Conservation (phyloP, 345 rosid genomes). For the Noccaea caerulescens region DNA sequence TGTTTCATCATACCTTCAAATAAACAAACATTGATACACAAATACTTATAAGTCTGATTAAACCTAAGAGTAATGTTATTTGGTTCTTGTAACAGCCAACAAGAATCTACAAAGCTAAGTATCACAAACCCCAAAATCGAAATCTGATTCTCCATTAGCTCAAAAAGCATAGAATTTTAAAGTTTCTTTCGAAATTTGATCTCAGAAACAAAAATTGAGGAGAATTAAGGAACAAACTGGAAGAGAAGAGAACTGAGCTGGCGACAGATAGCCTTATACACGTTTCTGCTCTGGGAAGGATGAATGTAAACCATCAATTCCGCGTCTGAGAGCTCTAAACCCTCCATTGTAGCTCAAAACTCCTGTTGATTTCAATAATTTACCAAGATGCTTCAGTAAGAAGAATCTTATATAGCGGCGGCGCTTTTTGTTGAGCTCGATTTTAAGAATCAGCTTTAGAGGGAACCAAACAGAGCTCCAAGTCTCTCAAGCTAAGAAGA, state of each 20-base stretch:
- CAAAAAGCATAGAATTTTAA: not conserved
- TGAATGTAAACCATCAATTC: constrained; percentile 63
- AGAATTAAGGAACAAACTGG: constrained; percentile 61
- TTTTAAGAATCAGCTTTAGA: not conserved
- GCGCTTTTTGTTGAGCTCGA: not conserved
- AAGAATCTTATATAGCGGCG: not conserved
- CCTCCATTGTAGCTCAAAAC: constrained; percentile 57
- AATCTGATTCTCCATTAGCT: not conserved
- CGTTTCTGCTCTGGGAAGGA: constrained; percentile 63
- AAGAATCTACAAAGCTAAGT: not conserved
- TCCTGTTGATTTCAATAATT: not conserved
- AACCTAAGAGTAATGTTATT: constrained; percentile 1
- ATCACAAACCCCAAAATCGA: not conserved
- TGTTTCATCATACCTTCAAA: constrained; percentile 65
- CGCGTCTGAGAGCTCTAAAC: constrained; percentile 64
- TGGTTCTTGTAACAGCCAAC: not conserved
- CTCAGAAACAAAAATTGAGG: not conserved
- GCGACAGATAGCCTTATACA: constrained; percentile 65
- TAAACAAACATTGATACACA: not conserved
- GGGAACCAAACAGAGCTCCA: not conserved
- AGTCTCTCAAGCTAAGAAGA: not conserved
- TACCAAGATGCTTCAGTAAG: not conserved
- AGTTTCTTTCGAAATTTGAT: not conserved
- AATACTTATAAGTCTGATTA: not conserved
- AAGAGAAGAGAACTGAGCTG: constrained; percentile 82